Conservation (phyloP, 2,329 filamentous ascomycete genomes). For the Teratosphaeria gauchensis region DNA sequence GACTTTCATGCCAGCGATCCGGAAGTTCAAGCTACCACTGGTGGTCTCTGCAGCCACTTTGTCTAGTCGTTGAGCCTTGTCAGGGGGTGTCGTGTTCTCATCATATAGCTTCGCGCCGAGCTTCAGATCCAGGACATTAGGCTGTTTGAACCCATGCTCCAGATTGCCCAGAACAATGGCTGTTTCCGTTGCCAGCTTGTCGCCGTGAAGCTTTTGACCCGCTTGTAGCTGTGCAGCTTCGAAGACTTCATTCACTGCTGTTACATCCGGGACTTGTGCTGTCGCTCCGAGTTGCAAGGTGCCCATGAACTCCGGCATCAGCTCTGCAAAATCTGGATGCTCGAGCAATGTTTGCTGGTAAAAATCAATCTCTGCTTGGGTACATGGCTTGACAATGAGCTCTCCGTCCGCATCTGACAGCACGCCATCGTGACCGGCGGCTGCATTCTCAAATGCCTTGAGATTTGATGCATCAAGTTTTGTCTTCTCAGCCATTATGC, state of each 20-base stretch:
- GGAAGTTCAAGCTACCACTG: constrained; percentile 50
- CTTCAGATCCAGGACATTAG: constrained; percentile 91
- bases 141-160: constrained; percentile 66
- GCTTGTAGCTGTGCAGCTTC: constrained; percentile 20
- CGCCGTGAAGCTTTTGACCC: constrained; percentile 39
- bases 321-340: constrained; percentile 63
- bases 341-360: constrained; percentile 62
- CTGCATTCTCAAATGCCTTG: constrained; percentile 62
- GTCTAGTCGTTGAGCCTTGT: constrained; percentile 51
- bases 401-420: constrained; percentile 74
- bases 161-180: constrained; percentile 82
- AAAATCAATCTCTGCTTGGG: constrained; percentile 73
- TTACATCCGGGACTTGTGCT: constrained; percentile 4
- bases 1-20: constrained; percentile 57
- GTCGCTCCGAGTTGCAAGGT: constrained; percentile 59
- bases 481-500: constrained; percentile 5
- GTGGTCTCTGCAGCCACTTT: constrained; percentile 51
- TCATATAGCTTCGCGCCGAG: constrained; percentile 72
- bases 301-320: constrained; percentile 81
- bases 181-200: constrained; percentile 63
- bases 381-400: constrained; percentile 92
- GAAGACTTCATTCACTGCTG: constrained; percentile 6
- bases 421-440: constrained; percentile 84
- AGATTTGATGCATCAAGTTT: constrained; percentile 41
- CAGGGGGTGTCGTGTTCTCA: constrained; percentile 55